phyloP scores from a whole-genome alignment of 345 rosid species.

The Pugionium cornutum region DNA sequence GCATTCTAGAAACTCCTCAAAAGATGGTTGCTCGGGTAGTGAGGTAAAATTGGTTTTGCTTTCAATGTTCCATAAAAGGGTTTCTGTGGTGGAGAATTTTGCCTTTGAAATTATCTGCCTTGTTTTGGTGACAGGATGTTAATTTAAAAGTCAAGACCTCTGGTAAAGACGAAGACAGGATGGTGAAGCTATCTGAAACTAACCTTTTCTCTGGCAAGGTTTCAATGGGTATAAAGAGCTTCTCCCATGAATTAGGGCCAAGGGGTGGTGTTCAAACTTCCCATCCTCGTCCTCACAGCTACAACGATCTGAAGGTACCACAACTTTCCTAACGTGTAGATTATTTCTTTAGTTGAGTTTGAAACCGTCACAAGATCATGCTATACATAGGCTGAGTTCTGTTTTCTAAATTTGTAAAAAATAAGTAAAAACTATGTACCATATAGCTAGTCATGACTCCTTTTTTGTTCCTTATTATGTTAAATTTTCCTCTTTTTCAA shows the following conservation, averaged over 20 bases:
- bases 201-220: conserved; percentile 40
- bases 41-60: conserved; percentile 46
- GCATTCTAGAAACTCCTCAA: conserved; percentile 38
- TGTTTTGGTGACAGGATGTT: conserved; percentile 44
- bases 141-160: conserved; percentile 38
- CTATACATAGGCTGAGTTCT: background rate
- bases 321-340: too few relatives aligned
- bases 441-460: background rate
- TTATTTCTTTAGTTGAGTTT: conserved; percentile 6
- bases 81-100: conserved; percentile 9
- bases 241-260: conserved; percentile 77
- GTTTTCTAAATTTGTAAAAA: background rate
- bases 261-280: conserved; percentile 58
- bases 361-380: background rate
- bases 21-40: conserved; percentile 40
- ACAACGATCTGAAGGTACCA: conserved; percentile 59
- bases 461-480: background rate
- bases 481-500: background rate
- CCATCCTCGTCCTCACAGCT: conserved; percentile 66
- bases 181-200: conserved; percentile 40
- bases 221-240: conserved; percentile 62
- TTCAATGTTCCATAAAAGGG: conserved; percentile 4
- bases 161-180: conserved; percentile 40
- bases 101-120: conserved; percentile 1
- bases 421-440: background rate